Conservation (phyloP, 768 basidiomycete species). For the Hygrocybe coccinea region DNA sequence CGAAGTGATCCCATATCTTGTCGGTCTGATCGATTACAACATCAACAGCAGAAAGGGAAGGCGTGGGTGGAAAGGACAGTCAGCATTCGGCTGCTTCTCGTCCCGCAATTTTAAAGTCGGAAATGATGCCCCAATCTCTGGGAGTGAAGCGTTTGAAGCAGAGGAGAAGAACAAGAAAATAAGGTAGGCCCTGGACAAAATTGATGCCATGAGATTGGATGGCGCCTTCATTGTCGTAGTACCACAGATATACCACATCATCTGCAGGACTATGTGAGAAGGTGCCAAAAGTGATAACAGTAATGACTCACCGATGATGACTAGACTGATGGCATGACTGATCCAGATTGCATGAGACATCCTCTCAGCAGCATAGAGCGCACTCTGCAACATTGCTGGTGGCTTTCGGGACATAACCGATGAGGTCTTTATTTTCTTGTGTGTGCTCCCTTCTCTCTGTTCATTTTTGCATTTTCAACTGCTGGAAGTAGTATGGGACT, state of each 20-base stretch:
- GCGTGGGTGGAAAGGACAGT: background rate
- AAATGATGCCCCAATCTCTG: constrained; percentile 21
- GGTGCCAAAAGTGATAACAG: background rate
- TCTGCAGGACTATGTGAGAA: constrained; percentile 5
- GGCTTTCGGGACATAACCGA: background rate
- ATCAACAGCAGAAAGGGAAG: background rate
- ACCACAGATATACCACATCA: constrained; percentile 22
- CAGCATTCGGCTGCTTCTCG: background rate
- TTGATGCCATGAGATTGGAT: constrained; percentile 23
- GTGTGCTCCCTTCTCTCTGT: background rate
- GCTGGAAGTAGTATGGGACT: background rate
- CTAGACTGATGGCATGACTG: constrained; percentile 8
- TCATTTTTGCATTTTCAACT: too few species aligned
- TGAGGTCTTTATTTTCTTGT: background rate
- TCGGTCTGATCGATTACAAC: background rate
- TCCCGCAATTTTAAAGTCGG: background rate
- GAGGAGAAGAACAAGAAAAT: constrained; percentile 23
- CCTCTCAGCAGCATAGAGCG: constrained; percentile 6
- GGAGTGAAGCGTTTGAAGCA: constrained; percentile 21
- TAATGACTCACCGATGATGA: constrained; percentile 4
- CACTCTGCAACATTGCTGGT: constrained; percentile 5
- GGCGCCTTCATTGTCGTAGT: constrained; percentile 22
- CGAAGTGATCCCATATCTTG: background rate
- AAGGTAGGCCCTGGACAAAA: constrained; percentile 22
- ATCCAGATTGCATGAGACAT: constrained; percentile 4